Conservation (phyloP, 2,329 filamentous ascomycete species). For the Cordyceps farinosa region DNA sequence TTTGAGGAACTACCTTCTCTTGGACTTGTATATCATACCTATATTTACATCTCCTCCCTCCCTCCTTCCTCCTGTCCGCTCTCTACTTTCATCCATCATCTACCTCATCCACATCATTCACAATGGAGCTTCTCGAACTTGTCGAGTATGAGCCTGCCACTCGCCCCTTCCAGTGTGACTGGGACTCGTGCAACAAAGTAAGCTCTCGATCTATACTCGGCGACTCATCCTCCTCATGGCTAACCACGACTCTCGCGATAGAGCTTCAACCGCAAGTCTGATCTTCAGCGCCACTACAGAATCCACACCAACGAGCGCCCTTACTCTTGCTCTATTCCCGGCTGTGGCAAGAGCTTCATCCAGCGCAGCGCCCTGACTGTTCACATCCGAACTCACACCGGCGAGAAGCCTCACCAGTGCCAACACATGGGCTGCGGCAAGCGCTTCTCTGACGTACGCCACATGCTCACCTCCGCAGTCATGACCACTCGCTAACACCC, state of each 20-base stretch:
- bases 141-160: constrained; percentile 61
- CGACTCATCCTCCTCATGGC: background rate
- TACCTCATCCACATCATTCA: constrained; percentile 9
- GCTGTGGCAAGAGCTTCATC: constrained; percentile 68
- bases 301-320: constrained; percentile 71
- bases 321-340: constrained; percentile 57
- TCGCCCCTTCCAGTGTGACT: constrained; percentile 62
- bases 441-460: constrained; percentile 63
- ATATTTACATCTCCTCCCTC: constrained; percentile 5
- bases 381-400: constrained; percentile 67
- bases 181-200: constrained; percentile 61
- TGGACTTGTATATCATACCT: constrained; percentile 11
- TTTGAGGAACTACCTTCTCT: constrained; percentile 10
- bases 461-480: background rate
- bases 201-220: constrained; percentile 22
- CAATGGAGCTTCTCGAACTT: constrained; percentile 62
- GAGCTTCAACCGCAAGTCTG: constrained; percentile 71
- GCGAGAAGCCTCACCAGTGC: constrained; percentile 69
- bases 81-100: constrained; percentile 5
- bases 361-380: constrained; percentile 67
- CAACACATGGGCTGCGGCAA: constrained; percentile 63
- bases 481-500: background rate
- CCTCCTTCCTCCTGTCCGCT: background rate
- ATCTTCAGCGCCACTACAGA: constrained; percentile 65
- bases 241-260: constrained; percentile 29